Evolutionary conservation across 2,329 filamentous ascomycete genomes (phyloP), one percentile per base, ranked within the genome.

Genomic region (Fusarium staphyleae): DNA sequence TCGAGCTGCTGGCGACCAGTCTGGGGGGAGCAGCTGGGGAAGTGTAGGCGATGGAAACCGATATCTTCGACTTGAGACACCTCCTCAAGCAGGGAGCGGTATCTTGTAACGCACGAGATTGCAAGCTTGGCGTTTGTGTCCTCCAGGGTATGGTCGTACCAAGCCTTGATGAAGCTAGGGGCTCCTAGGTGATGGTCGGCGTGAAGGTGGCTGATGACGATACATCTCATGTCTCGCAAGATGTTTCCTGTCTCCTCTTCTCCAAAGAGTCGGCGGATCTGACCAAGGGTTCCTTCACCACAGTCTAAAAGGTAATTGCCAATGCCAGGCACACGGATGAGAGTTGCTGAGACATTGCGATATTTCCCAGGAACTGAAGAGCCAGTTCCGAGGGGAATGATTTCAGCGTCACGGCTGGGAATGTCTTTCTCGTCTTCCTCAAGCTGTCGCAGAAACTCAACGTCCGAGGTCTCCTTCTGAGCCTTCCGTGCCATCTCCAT

Each of bases 201-300:
- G 73, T 99, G 95, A 57, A 96, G 79, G 75, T 99, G 95, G 72
- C 91, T 96, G 74, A 99, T 95, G 86, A 91, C 96, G 58, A 99
- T 87, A 63, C 86, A 84, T 47, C 87, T 88, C 35, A 99, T 79
- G 58, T 96, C 87, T 53, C 79, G 81, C n/a, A 99, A 77, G 11
- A 96, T 80, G n/a, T 87, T 79, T 22, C 78, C 78, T 3, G 93
- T 77, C 60, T 90, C 82, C 4, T 85, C 79, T 0, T 80, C 76
- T 5, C 82, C 80, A 66, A 89, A 93, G 0, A 90, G 79, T 43
- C 95, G 88, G 52, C 85, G 85, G 32, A 99, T 77, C 71, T 97
- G 93, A 10, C 93, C 93, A 8, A 98, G 76, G 0, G 95, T 97
- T 67, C 91, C 92, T 74, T 99, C 95, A 52, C 95, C 95, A 63